Evolutionary conservation across 371 early-diverging fungal genomes (phyloP).

Genomic region (Syncephalastrum contaminatum): DNA sequence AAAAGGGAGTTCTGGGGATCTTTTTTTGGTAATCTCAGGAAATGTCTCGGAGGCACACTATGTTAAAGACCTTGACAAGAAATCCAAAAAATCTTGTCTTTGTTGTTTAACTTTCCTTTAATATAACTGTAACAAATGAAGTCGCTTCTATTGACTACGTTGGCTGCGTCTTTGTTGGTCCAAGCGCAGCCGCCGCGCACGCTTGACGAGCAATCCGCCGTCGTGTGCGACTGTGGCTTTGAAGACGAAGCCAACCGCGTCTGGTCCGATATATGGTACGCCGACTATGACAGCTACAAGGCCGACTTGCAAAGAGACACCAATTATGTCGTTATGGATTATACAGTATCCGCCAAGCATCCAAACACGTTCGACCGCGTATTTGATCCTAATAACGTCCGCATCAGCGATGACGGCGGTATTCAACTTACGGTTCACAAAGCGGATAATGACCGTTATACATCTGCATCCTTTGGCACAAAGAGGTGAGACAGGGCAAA

Average conservation of each 20-base stretch:
- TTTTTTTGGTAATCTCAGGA: no score
- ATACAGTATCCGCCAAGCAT: slow-evolving; percentile 30
- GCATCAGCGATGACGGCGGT: slow-evolving; percentile 11
- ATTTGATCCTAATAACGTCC: slow-evolving; percentile 32
- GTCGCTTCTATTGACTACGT: no score
- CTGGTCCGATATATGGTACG: slow-evolving; percentile 42
- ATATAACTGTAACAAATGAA: no score
- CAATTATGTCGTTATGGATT: slow-evolving; percentile 37
- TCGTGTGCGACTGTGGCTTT: slow-evolving; percentile 37
- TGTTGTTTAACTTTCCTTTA: no score
- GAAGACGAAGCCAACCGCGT: slow-evolving; percentile 29
- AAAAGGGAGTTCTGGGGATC: no score
- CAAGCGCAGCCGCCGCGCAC: no score
- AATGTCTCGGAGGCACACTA: no score
- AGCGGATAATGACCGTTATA: slow-evolving; percentile 1
- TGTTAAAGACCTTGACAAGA: no score
- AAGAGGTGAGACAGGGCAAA: slow-evolving; percentile 18
- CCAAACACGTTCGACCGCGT: slow-evolving; percentile 29
- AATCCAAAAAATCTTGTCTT: no score
- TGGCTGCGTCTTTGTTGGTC: no score
- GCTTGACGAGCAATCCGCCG: slow-evolving; percentile 2
- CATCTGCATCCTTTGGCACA: slow-evolving; percentile 41
- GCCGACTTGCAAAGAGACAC: slow-evolving; percentile 23
- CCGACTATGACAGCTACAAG: slow-evolving; percentile 28
- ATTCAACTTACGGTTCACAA: slow-evolving; percentile 23